Base-by-base conservation (phyloP, 2,329 filamentous ascomycete species). In the Cladosporium velox region DNA sequence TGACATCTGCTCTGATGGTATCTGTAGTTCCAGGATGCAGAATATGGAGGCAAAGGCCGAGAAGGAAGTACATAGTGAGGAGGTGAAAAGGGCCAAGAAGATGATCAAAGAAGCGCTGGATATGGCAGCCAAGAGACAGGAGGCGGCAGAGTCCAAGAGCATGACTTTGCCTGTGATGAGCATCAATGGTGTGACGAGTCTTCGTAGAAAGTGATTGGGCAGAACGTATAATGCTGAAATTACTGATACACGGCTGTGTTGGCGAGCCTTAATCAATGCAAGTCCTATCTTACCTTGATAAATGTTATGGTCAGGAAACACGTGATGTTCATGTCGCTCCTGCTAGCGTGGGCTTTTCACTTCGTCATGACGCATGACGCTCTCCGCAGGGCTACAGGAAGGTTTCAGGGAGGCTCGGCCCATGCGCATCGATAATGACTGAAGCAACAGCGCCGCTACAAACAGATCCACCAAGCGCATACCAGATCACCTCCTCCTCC, bases 1-100 rank as follows among this genome's bases (percentile, higher is more conserved):
- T 6, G 68, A 70, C 8, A 60, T 71, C 26, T 66, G 64, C 26
- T 44, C 64, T 0, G 70, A 67, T 18, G 71, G 67, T 1, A 65
- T 71, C 54, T 69, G 38, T 34, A 69, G 66, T 30, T 65, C 70
- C 6, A 34, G 71, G 21, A 60, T 69, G 2, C 34, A 59, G 35
- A 41, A n/a, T 28, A n/a, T 21, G 7, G 66, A 67, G 5, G 38
- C 44, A 11, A 49, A 62, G 10, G 38, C 64, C 38, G 67, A 65
- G 11, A 69, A 65, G 28, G 70, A 67, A 10, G 68, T 70, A 11
- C 54, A 54, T 18, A 6, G 52, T 14, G 58, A 66, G 15, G 68
- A 70, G 49, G 35, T 52, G n/a, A 67, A 67, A 55, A 60, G 68
- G 58, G 58, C 70, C 18, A 68, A 65, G 67, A 64, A 51, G 54